Conservation (phyloP, 2,329 filamentous ascomycete genomes). For the Aspergillus intermedius region DNA sequence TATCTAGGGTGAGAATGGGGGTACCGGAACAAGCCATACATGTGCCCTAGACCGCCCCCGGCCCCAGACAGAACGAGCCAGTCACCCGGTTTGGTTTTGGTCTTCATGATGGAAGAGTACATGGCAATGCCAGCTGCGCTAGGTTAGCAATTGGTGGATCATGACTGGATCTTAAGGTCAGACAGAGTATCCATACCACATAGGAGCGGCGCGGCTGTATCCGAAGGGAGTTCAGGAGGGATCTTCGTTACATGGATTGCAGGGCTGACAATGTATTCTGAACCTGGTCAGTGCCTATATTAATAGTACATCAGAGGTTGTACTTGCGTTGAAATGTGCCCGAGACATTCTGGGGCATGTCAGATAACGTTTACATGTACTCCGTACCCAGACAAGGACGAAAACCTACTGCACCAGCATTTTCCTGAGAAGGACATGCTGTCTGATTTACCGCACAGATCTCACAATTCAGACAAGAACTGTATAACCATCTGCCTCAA, state of each 20-base stretch:
- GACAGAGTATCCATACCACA: constrained; percentile 23
- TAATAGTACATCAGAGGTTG: not conserved
- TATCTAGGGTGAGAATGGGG: not conserved
- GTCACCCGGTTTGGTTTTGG: constrained; percentile 27
- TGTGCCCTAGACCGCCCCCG: constrained; percentile 34
- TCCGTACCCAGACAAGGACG: not conserved
- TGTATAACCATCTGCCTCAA: constrained; percentile 29
- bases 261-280: constrained; percentile 32
- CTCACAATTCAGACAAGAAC: constrained; percentile 32
- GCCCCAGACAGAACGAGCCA: constrained; percentile 33
- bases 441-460: constrained; percentile 34
- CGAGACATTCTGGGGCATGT: constrained; percentile 24
- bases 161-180: not conserved
- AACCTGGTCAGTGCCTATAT: not conserved
- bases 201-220: constrained; percentile 30
- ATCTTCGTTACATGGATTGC: constrained; percentile 32
- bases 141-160: not conserved
- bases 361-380: not conserved
- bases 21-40: constrained; percentile 18
- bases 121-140: constrained; percentile 32
- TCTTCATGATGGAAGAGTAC: constrained; percentile 35
- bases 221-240: constrained; percentile 24
- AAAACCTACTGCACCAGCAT: constrained; percentile 29
- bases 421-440: constrained; percentile 33
- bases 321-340: constrained; percentile 32